These are phyloP conservation scores for Agaricales sp. DNA, from an alignment of 1,284 basidiomycete genomes.

Conservation along the genomic window DNA sequence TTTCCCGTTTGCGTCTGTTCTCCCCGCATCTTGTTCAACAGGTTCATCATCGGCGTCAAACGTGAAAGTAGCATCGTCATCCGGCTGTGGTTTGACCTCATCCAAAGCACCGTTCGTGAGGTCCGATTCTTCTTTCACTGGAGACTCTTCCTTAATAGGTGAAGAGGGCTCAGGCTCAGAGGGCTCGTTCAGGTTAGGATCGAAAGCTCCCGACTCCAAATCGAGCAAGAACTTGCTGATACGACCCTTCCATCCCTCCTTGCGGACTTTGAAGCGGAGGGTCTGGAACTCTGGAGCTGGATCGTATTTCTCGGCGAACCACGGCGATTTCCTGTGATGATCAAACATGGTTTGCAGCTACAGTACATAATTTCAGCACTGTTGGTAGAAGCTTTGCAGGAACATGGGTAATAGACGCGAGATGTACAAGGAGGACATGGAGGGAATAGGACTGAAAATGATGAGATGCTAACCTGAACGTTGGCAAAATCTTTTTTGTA, in stretches of 20 bases:
- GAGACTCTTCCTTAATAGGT: slow-evolving; percentile 35
- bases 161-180: slow-evolving; percentile 34
- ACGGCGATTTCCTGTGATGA: slow-evolving; percentile 81
- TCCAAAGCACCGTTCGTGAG: slow-evolving; percentile 24
- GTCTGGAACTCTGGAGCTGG: slow-evolving; percentile 55
- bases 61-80: slow-evolving; percentile 55
- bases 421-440: slow-evolving; percentile 10
- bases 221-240: slow-evolving; percentile 66
- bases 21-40: slow-evolving; percentile 44
- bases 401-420: neutral
- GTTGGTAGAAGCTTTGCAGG: slow-evolving; percentile 21
- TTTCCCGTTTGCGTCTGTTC: slow-evolving; percentile 49
- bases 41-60: slow-evolving; percentile 62
- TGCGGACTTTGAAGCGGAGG: slow-evolving; percentile 67
- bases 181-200: slow-evolving; percentile 56
- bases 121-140: slow-evolving; percentile 16
- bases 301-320: slow-evolving; percentile 94
- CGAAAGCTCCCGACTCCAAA: slow-evolving; percentile 75
- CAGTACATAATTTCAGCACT: slow-evolving; percentile 27
- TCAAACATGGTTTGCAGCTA: slow-evolving; percentile 89
- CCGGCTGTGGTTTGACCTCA: slow-evolving; percentile 33
- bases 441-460: slow-evolving; percentile 11
- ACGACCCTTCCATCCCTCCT: slow-evolving; percentile 72
- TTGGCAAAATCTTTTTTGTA: slow-evolving; percentile 85
- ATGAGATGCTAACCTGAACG: slow-evolving; percentile 49